A percentile compares a stretch with the other conserved stretches of the same genome.
Evolutionary conservation across 192 early-diverging fungal genomes (phyloP).

Genomic region (Phycomyces nitens): DNA sequence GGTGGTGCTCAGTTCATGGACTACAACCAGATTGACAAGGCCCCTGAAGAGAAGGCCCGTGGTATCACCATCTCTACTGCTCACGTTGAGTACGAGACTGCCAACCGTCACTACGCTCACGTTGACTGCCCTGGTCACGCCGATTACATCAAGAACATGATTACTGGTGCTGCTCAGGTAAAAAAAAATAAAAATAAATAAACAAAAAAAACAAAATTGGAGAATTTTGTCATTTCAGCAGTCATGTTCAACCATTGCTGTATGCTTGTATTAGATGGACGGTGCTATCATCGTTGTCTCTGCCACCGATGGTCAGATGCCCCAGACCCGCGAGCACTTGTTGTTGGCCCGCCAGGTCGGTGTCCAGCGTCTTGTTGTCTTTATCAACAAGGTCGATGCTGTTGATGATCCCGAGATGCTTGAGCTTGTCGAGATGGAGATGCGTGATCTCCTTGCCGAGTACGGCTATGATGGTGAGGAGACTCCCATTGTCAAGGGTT

Average conservation of each 20-base stretch:
- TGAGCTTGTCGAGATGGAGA: slow-evolving; percentile 98
- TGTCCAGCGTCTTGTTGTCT: slow-evolving; percentile 88
- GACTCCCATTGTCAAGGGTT: slow-evolving; percentile 88
- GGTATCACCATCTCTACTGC: slow-evolving; percentile 98
- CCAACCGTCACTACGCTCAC: slow-evolving; percentile 88
- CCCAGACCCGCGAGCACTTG: slow-evolving; percentile 97
- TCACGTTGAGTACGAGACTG: slow-evolving; percentile 96
- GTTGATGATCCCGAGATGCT: slow-evolving; percentile 96
- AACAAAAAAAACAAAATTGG: not conserved
- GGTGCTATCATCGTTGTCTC: slow-evolving; percentile 98
- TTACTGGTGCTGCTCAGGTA: slow-evolving; percentile 95
- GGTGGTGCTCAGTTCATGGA: slow-evolving; percentile 90
- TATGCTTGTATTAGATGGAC: slow-evolving; percentile 63
- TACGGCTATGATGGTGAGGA: slow-evolving; percentile 94
- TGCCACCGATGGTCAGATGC: slow-evolving; percentile 97
- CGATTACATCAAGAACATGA: slow-evolving; percentile 99
- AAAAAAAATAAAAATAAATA: not conserved
- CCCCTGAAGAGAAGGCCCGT: slow-evolving; percentile 95
- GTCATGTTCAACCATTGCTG: not conserved
- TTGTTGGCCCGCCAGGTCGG: slow-evolving; percentile 95
- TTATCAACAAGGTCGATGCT: slow-evolving; percentile 98
- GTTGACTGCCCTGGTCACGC: slow-evolving; percentile 98
- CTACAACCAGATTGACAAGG: slow-evolving; percentile 97
- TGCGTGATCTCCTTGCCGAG: slow-evolving; percentile 88
- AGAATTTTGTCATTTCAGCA: not conserved